A percentile compares a stretch with the other conserved stretches of the same genome.
These are phyloP conservation scores for Fusarium dlaminii DNA, from an alignment of 2,329 filamentous ascomycete species.

Conservation along the genomic window DNA sequence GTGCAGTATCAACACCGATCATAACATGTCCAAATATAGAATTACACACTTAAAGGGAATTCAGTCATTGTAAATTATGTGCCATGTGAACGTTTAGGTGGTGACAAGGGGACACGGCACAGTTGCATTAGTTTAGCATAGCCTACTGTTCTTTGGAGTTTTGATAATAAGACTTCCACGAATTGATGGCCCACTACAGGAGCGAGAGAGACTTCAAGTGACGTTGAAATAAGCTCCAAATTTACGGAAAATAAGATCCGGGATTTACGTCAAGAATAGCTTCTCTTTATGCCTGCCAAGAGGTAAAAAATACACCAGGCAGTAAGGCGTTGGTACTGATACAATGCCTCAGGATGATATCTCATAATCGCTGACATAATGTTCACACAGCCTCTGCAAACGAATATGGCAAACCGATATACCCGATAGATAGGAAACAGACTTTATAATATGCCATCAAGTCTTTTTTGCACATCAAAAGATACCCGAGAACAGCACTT, in stretches of 20 bases:
- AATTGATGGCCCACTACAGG: not conserved
- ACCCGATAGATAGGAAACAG: not conserved
- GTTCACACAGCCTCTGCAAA: not conserved
- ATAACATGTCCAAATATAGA: not conserved
- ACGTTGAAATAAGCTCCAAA: slow-evolving; percentile 38
- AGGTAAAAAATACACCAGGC: not conserved
- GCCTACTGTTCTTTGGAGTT: not conserved
- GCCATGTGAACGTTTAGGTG: slow-evolving; percentile 2
- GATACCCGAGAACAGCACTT: not conserved
- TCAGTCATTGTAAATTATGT: slow-evolving; percentile 13
- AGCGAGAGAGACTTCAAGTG: not conserved
- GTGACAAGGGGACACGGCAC: not conserved
- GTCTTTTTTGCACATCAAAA: not conserved
- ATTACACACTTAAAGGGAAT: not conserved
- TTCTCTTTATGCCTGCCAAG: slow-evolving; percentile 1
- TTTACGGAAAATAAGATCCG: not conserved
- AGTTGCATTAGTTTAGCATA: not conserved
- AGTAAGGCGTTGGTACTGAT: not conserved
- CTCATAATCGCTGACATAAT: not conserved
- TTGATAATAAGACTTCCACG: not conserved
- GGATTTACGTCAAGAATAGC: not conserved
- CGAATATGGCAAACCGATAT: too few species aligned
- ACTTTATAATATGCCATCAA: not conserved
- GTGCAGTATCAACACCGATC: not conserved
- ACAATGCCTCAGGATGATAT: not conserved